Base-by-base conservation (phyloP, 2,329 filamentous ascomycete genomes). In the Aspergillus intermedius region DNA sequence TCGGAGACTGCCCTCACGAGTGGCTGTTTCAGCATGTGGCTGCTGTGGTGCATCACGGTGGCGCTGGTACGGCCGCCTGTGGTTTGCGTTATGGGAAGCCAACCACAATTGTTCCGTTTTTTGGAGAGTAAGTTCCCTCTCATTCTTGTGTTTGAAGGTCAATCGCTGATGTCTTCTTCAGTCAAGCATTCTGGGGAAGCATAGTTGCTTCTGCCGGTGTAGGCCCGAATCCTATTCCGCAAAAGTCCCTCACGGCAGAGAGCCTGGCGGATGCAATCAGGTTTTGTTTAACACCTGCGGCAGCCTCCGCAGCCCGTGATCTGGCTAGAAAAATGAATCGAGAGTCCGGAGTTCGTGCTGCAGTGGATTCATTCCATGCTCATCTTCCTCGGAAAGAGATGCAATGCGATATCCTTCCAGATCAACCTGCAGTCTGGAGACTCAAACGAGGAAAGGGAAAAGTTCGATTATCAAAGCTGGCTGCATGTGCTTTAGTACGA, bases 11-110 rank as follows among this genome's bases (percentile, higher is more conserved):
- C 46, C 79, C 78, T 1, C 78, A 81, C 46, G 76, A 81, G 49
- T 82, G 79, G 79, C 67, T 82, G 0, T 82, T 82, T 53, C 71
- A 78, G 51, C 69, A 73, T n/a, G 78, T 82, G 1, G 70, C 75
- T 0, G 73, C 71, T 13, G 79, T 82, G 0, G 71, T 82, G 0
- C 79, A 83, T 50, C 79, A 83, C 46, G 79, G 79, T 19, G 80
- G 79, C 5, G 79, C 79, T 13, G 79, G 80, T 3, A 82, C 78
- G 0, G 81, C 79, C 2, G 78, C 80, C 1, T 75, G 73, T 34
- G 78, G 79, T 1, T 69, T 82, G 4, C 60, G 68, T 3, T 70
- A 76, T 42, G 78, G 74, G 0, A 63, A 69, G n/a, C 78, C 79
- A 0, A 82, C 79, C 0, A 61, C 74, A 0, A 71, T 82, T 17